Evolutionary conservation across 1,284 basidiomycete species (phyloP), one percentile per base, ranked within the genome.

Genomic region (Cryptococcus maquisensis): DNA sequence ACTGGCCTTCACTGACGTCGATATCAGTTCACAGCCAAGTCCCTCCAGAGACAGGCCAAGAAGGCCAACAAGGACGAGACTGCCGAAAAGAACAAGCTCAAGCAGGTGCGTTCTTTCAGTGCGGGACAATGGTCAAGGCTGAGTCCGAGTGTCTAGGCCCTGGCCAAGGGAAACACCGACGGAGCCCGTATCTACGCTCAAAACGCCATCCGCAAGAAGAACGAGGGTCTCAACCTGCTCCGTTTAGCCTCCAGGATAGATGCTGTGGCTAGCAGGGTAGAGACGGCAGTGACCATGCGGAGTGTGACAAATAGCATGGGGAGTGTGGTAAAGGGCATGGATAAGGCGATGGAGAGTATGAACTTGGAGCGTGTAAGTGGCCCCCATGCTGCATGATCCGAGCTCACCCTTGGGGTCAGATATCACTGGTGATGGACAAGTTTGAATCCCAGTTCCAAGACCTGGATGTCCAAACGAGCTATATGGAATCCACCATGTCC

Each of bases 241-340:
- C 82, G 92, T 42, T 79, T 97, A 26, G 84, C 87, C 0, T 92
- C 89, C 67, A 82, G 96, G 32, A 92, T 98, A 73, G 96, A 99
- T 72, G 94, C 96, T 5, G 96, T 98, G 4, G 89, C 93, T 1
- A 94, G 90, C 67, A 80, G 96, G 23, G 95, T 99, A 0, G 95
- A 99, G 79, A 98, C 96, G n/a, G 96, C 96, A 0, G 94, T 98
- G 40, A 97, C 95, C 51, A 98, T 99, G 92, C 84, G 92, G 49
- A 75, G 77, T 52, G 80, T 80, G 37, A 95, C 95, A 21, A 91
- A 91, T 12, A 93, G 86, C 73, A 97, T 98, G 95, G 87, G 91
- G 9, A 86, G 86, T 24, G 96, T 98, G 6, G 96, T 99, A 50
- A 87, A 86, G 71, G 94, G 94, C 20, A 98, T 99, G 94, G 96